Evolutionary conservation across 164 flowering plant species (phyloP), one percentile per base, ranked within the genome.

Genomic region (Protea cynaroides): DNA sequence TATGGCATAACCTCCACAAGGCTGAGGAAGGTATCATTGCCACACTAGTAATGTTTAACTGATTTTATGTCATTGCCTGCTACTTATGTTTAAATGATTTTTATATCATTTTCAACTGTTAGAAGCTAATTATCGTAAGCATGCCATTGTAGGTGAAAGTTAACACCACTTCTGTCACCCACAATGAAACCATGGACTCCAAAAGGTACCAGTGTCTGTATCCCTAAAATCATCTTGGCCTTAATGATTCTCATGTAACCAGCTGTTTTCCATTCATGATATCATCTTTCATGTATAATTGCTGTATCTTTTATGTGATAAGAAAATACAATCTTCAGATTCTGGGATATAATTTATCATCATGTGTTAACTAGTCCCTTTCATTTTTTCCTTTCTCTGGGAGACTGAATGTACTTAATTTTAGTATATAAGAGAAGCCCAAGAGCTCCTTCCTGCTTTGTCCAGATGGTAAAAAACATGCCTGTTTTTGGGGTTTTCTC

Each of bases 61-160:
- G 63, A 14, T 58, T 15, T 64, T 51, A 5, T 8, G 22, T 17
- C 49, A 64, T 54, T 38, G 17, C 34, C 40, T 23, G 22, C 37
- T 55, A 19, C 15, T 19, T 47, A 59, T n/a, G 38, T 37, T 46
- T 52, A n/a, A 23, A 13, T 24, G 17, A 19, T 58, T 57, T 5
- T 22, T 55, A 56, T 65, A 25, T n/a, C 34, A n/a, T 59, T 58
- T 37, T 44, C 53, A 44, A 25, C 22, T 17, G 25, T 18, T 21
- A 11, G 40, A 63, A 55, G 29, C 22, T 56, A 23, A 10, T 49
- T 2, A 29, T 29, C 2, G 34, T 29, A 34, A 58, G 55, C 37
- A 58, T 73, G 51, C 58, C 59, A 62, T 73, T 62, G 73, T 85
- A 85, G 90, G 83, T 53, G 10, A 18, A 77, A 47, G 13, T 59